Base-by-base conservation (phyloP, 2,329 filamentous ascomycete species). In the Seiridium unicorne region DNA sequence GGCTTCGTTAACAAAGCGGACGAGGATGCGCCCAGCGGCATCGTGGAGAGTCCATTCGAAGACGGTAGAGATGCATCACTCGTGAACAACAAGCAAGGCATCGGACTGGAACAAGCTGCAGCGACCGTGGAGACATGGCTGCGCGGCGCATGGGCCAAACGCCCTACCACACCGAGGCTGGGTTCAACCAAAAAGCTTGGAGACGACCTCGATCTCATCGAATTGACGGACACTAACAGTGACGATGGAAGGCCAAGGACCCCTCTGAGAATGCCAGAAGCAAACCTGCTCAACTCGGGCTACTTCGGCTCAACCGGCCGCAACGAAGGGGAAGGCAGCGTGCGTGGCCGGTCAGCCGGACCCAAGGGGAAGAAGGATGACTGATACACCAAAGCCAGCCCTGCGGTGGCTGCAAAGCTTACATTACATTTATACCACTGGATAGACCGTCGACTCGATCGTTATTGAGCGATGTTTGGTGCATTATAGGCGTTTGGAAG, bases 61-160 rank as follows among this genome's bases (percentile, higher is more conserved):
- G 76, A 83, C 60, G 78, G 81, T 18, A 73, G 79, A 48, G 76
- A 82, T 60, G 67, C 75, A 18, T 60, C 71, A 44, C 69, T 63
- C 6, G 62, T 80, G 9, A 66, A 75, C 4, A 74, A 76, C n/a
- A 75, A 77, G 54, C 79, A 82, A 51, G 81, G 82, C 11, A 80
- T 75, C 3, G 80, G 83, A 1, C 78, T 98, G 3, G 93, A 97
- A 68, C 91, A 93, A 64, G 89, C 96, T 8, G 93, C 93, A 1
- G 90, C 92, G 5, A 89, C 90, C 2, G 88, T 98, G 36, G 95
- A 98, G 76, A 90, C 89, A 1, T 99, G 95, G 93, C 81, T 98
- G 61, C 84, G 93, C 62, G 92, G 92, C 63, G 88, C 96, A 44
- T 92, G 92, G 61, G 80, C 83, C 5, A 89, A 88, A 69, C 81